Evolutionary conservation across 441 rosid species (phyloP), one percentile per base, ranked within the genome.

Genomic region (Populus hybrid): DNA sequence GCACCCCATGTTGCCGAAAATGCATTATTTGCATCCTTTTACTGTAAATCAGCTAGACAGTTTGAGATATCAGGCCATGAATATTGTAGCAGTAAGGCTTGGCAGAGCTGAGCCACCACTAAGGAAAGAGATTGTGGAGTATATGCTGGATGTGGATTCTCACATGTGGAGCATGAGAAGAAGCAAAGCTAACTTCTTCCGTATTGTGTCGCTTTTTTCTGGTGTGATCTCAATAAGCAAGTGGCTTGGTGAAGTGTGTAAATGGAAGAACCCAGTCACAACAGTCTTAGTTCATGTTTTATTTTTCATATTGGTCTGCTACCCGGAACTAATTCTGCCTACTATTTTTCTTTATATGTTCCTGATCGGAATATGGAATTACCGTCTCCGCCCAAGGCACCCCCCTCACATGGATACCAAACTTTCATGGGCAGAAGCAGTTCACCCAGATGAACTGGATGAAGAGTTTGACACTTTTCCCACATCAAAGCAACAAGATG

Each of bases 111-210:
- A 95, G 84, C 99, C 99, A 40, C 93, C 98, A 1, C 86, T 95
- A 73, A 87, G 94, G 79, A 93, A 89, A 84, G 99, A 95, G 82
- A 88, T 92, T 10, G 98, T 95, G 7, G 98, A 93, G 90, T 94
- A 89, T 74, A 93, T 94, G 97, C 90, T 94, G 2, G 97, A 94
- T 81, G 95, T 93, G 31, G 98, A 90, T 79, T 93, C 97, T 4
- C 97, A 94, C 75, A 90, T 91, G 97, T 94, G 98, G 97, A 94
- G 92, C 83, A 94, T 94, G 98, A 90, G 98, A 80, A 91, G 97
- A 80, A 94, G 98, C 86, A 94, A 93, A 82, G 98, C 98, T 18
- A 94, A 93, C 80, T 93, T 93, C 88, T 93, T 91, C 77, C 71
- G 97, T 33, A 90, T 94, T 77, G 89, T 93, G 86, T 86, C 87